These are phyloP conservation scores for Prunus campanulata DNA, from an alignment of 306 rosid species.

Conservation along the genomic window DNA sequence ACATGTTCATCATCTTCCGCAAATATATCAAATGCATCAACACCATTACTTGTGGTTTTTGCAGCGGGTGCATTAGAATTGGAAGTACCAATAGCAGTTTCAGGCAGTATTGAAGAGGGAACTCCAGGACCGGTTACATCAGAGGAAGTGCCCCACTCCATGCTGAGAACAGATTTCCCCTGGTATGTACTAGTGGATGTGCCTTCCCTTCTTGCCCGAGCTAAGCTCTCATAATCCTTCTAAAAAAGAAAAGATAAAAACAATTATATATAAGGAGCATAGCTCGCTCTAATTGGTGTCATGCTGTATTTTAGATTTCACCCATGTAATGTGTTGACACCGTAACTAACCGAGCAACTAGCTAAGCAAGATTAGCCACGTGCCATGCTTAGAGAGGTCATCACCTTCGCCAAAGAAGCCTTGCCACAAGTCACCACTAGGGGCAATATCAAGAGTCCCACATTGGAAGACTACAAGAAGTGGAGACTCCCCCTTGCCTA, in stretches of 20 bases:
- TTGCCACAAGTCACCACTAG: too few species aligned
- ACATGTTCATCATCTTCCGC: conserved; percentile 18
- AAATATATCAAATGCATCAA: conserved; percentile 12
- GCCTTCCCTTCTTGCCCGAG: conserved; percentile 49
- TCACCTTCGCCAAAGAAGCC: too few species aligned
- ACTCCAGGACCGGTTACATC: conserved; percentile 23
- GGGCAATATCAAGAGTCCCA: too few species aligned
- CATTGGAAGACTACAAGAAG: too few species aligned
- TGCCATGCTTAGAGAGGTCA: too few species aligned
- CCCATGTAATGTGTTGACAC: background rate
- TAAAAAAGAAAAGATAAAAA: conserved; percentile 31
- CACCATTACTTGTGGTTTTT: background rate
- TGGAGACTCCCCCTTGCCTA: too few species aligned
- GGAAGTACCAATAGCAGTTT: background rate
- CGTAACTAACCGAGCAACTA: too few species aligned
- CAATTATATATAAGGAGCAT: background rate
- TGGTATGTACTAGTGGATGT: conserved; percentile 36
- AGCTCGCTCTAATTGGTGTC: background rate
- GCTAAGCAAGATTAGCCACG: too few species aligned
- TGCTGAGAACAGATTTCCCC: conserved; percentile 33
- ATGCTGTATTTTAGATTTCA: background rate
- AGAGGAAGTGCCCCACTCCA: conserved; percentile 37
- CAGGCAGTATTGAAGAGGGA: conserved; percentile 16
- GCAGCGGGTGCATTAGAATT: background rate
- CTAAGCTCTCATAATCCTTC: conserved; percentile 83